These are phyloP conservation scores for Vachellia pachyceras DNA, from an alignment of 306 rosid species.

Conservation along the genomic window DNA sequence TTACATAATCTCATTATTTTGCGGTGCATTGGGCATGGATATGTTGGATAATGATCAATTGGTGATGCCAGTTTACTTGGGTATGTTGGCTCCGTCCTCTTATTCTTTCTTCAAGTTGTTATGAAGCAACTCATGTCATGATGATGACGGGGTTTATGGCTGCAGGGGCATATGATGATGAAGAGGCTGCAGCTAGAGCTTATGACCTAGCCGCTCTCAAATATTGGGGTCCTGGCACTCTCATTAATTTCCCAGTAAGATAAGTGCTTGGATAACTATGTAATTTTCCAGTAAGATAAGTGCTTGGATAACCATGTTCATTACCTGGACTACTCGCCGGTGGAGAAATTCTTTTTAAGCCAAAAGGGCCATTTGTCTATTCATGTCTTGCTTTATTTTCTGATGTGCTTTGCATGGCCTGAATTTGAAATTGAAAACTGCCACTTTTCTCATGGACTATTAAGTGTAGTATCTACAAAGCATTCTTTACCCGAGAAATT, in stretches of 20 bases:
- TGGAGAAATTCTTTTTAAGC: no score
- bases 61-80: slow-evolving; percentile 83
- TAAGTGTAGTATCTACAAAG: neutral
- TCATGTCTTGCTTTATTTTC: neutral
- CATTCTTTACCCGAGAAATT: neutral
- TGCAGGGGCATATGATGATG: slow-evolving; percentile 99
- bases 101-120: slow-evolving; percentile 6
- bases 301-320: no score
- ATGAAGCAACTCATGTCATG: no score
- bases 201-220: slow-evolving; percentile 98
- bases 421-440: slow-evolving; percentile 21
- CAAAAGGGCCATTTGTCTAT: neutral
- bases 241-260: slow-evolving; percentile 95
- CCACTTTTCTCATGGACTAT: neutral
- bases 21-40: slow-evolving; percentile 47
- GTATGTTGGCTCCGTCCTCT: slow-evolving; percentile 56
- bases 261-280: slow-evolving; percentile 15
- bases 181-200: slow-evolving; percentile 99
- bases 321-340: no score
- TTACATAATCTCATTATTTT: slow-evolving; percentile 44
- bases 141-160: slow-evolving; percentile 28
- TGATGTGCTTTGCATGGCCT: slow-evolving; percentile 17
- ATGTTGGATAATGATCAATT: slow-evolving; percentile 43
- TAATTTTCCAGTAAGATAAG: no score
- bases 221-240: slow-evolving; percentile 99